Evolutionary conservation across 2,329 filamentous ascomycete species (phyloP), one percentile per base, ranked within the genome.

Genomic region (Talaromyces rugulosus): DNA sequence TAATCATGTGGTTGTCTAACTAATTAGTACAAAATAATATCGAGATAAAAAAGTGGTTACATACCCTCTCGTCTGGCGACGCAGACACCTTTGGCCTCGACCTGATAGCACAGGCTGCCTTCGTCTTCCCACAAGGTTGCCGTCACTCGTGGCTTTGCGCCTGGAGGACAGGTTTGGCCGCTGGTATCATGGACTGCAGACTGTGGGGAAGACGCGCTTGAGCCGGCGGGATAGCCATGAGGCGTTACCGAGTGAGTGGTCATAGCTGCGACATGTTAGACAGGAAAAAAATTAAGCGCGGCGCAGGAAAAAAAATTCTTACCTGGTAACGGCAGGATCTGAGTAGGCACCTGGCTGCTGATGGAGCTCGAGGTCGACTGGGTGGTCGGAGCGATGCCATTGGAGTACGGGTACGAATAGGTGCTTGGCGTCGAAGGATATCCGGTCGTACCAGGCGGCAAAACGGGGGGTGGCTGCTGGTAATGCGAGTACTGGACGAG

Each of bases 81-180:
- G 75, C 95, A 99, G 59, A 99, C 94, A 55, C 94, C 94, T 68
- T 95, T 89, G 3, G 95, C 94, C 77, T 98, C 95, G 1, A 98
- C 95, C 75, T 98, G 95, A 74, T 98, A 99, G 79, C 95, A 99
- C 33, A 98, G 82, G 73, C 92, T 98, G 36, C 95, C 95, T 73
- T 99, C 95, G 68, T 99, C 95, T 80, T 98, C 95, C 95, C 95
- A 99, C 28, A 99, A 77, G 0, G 95, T 99, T 8, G 95, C 95
- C 4, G 95, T 98, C 31, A 99, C 95, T 65, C 94, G 85, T 23
- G 95, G 95, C 80, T 98, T 98, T 87, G 96, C 96, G 33, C 94
- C 94, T 3, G 91, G 90, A 8, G 95, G 95, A 18, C 92, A 91
- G 63, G 96, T 81, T 75, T 98, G 95, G 8, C 95, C 95, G n/a